These are phyloP conservation scores for Penicillium crustosum DNA, from an alignment of 2,329 filamentous ascomycete genomes.

Conservation along the genomic window DNA sequence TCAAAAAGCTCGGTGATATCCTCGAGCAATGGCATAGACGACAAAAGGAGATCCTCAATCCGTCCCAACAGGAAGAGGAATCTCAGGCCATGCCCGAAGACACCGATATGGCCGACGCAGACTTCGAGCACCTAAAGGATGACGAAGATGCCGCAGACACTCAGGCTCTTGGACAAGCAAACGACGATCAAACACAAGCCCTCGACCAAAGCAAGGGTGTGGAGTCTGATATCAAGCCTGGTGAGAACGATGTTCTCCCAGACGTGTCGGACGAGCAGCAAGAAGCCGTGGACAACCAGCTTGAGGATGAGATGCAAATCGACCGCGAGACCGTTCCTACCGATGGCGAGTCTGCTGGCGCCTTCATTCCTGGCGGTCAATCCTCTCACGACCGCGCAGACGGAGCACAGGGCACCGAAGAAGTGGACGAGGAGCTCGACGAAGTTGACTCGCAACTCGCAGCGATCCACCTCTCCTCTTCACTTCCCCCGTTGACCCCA, in stretches of 20 bases:
- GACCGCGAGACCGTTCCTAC: slow-evolving; percentile 37
- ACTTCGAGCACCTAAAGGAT: slow-evolving; percentile 90
- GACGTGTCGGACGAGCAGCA: slow-evolving; percentile 47
- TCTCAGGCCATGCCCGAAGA: slow-evolving; percentile 57
- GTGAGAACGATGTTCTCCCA: slow-evolving; percentile 60
- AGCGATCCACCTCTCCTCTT: slow-evolving; percentile 68
- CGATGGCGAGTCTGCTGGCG: slow-evolving; percentile 45
- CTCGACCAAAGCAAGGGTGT: slow-evolving; percentile 88
- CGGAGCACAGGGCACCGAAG: slow-evolving; percentile 40
- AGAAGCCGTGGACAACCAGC: slow-evolving; percentile 46
- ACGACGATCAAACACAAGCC: slow-evolving; percentile 79
- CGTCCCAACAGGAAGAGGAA: slow-evolving; percentile 54
- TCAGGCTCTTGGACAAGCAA: slow-evolving; percentile 86
- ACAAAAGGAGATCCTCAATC: slow-evolving; percentile 74
- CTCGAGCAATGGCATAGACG: slow-evolving; percentile 91
- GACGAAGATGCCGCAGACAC: slow-evolving; percentile 80
- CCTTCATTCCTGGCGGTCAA: slow-evolving; percentile 55
- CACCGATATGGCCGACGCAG: slow-evolving; percentile 72
- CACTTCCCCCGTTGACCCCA: slow-evolving; percentile 45
- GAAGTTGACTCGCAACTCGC: slow-evolving; percentile 60
- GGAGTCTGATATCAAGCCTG: slow-evolving; percentile 60
- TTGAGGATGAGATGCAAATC: slow-evolving; percentile 48
- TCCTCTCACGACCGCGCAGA: slow-evolving; percentile 31
- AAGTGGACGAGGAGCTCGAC: slow-evolving; percentile 46
- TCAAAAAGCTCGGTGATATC: slow-evolving; percentile 92